Percentiles rank a stretch among this genome's conserved stretches.
Evolutionary conservation across 139 green algal genomes (phyloP).

Genomic region (Tetradesmus obliquus): DNA sequence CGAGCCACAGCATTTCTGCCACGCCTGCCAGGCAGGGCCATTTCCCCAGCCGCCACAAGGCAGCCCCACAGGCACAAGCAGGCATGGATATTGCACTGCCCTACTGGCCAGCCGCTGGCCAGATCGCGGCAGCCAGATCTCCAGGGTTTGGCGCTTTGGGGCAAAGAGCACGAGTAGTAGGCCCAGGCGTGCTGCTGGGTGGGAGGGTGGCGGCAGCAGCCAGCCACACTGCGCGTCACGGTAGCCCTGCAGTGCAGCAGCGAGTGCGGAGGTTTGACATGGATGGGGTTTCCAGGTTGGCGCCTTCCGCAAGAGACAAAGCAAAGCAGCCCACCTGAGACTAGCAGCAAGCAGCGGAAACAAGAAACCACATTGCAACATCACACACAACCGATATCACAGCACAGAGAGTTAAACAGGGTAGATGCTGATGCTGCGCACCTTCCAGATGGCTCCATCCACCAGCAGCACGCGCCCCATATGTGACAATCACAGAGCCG

Average conservation of each 20-base stretch:
- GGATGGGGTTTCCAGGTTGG: too few species aligned
- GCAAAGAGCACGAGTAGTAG: constrained; percentile 67
- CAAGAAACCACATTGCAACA: too few species aligned
- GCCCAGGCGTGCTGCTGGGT: background rate
- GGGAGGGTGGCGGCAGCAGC: constrained; percentile 49
- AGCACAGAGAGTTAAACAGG: too few species aligned
- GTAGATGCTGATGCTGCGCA: too few species aligned
- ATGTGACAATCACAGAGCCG: too few species aligned
- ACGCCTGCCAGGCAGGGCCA: background rate
- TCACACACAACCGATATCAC: too few species aligned
- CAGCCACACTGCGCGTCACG: constrained; percentile 74
- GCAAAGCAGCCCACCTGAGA: too few species aligned
- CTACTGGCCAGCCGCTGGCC: constrained; percentile 13
- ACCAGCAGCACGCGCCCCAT: too few species aligned
- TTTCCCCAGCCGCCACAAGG: constrained; percentile 42
- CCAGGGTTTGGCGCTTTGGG: constrained; percentile 48
- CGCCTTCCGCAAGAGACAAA: too few species aligned
- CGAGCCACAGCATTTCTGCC: background rate
- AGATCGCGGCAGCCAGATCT: constrained; percentile 53
- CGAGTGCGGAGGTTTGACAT: background rate
- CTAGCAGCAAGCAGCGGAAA: too few species aligned
- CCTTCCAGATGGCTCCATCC: too few species aligned
- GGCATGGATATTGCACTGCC: constrained; percentile 31
- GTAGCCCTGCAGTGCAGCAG: constrained; percentile 65
- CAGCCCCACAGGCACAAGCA: constrained; percentile 31